Base-by-base conservation (phyloP, 176 grass and related monocot genomes). In the Eleusine indica region DNA sequence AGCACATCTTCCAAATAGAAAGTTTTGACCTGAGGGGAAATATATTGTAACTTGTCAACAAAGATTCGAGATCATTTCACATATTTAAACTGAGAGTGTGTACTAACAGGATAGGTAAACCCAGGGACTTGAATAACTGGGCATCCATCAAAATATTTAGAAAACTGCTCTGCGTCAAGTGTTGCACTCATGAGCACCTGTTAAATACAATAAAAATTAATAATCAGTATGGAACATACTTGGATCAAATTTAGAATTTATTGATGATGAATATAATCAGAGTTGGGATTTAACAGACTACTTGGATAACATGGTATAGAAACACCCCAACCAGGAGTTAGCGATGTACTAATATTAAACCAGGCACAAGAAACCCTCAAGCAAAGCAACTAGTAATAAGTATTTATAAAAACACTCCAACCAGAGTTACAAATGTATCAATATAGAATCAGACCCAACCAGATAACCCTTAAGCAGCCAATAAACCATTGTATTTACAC, bases 171-270 rank as follows among this genome's bases (percentile, higher is more conserved):
- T 48, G 96, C 96, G 65, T 98, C 89, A 49, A 98, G 86, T 51
- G 96, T 98, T 62, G 96, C 96, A 88, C 93, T 98, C 96, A 95
- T 98, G 38, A 98, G 91, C 66, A 95, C 84, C 96, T 98, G 89
- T 83, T 84, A 69, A 65, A 90, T 75, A 79, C 51, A 89, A 48
- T 62, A 83, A 63, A 1, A 17, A 57, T 57, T 19, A 57, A 0
- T 74, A 42, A 85, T 79, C 83, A 57, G 70, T 82, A 70, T 30
- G 13, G 4, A 48, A 68, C 30, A 81, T 62, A 60, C 30, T 71
- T 9, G 53, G 37, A 75, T 40, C n/a, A 81, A 79, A 19, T 72
- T 64, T 40, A 68, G 6, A n/a, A 71, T 46, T 19, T 58, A 57
- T 46, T 21, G 10, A 44, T 46, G 28, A 80, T 46, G 28, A 80